Evolutionary conservation across 768 basidiomycete species (phyloP).

Genomic region (Leccinum arenicola): DNA sequence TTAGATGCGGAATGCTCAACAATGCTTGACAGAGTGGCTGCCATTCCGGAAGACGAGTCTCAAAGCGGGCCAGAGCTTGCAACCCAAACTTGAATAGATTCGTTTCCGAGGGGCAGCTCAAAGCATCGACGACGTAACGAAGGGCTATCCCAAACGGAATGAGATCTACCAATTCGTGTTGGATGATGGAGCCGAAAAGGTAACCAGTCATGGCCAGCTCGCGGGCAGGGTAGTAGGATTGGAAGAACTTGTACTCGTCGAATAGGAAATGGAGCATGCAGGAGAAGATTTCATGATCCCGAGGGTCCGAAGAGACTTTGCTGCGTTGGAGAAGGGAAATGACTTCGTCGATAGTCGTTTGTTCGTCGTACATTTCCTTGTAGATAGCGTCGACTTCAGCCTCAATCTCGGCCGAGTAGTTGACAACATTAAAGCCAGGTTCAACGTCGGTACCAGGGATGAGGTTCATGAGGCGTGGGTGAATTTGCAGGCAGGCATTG

Average conservation of each 20-base stretch:
- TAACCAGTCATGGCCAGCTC: constrained; percentile 95
- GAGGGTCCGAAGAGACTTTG: constrained; percentile 77
- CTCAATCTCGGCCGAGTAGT: constrained; percentile 86
- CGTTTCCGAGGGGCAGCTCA: constrained; percentile 86
- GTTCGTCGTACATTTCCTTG: constrained; percentile 97
- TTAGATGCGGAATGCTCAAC: constrained; percentile 80
- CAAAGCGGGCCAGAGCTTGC: constrained; percentile 86
- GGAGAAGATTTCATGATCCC: constrained; percentile 96
- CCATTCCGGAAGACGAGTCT: constrained; percentile 86
- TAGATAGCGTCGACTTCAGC: constrained; percentile 93
- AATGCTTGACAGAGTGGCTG: constrained; percentile 88
- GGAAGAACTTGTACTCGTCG: constrained; percentile 99
- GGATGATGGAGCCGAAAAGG: constrained; percentile 94
- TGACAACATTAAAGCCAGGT: constrained; percentile 87
- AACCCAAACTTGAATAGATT: constrained; percentile 96
- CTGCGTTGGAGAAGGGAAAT: constrained; percentile 82
- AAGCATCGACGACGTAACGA: constrained; percentile 92
- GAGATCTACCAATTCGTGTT: constrained; percentile 88
- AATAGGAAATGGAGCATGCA: constrained; percentile 99
- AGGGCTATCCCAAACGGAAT: constrained; percentile 95
- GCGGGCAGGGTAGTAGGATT: constrained; percentile 89
- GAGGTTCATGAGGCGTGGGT: constrained; percentile 94
- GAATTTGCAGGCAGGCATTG: constrained; percentile 89
- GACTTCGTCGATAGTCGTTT: constrained; percentile 92
- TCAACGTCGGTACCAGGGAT: constrained; percentile 83